phyloP scores from a whole-genome alignment of 139 green algal species.

The Coelastrella sp. region DNA sequence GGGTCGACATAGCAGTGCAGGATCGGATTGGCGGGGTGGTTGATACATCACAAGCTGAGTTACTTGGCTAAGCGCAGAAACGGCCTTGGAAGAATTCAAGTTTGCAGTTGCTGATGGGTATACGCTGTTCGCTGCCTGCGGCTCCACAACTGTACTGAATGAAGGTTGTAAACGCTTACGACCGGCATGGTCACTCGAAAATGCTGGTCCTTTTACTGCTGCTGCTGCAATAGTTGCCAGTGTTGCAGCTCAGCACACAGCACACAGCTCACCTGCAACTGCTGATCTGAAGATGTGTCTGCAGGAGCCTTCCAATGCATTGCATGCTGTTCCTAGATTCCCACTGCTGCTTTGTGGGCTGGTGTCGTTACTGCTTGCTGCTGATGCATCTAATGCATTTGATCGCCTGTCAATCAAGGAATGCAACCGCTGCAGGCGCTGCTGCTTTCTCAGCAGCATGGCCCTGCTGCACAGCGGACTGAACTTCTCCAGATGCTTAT shows the following conservation, averaged over 20 bases:
- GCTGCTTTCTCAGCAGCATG: not conserved
- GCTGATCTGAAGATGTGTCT: constrained; percentile 7
- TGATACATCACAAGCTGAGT: too few relatives aligned
- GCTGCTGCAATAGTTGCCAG: not conserved
- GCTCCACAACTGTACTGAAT: too few relatives aligned
- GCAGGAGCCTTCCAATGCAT: not conserved
- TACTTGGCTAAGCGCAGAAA: not conserved
- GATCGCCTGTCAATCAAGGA: not conserved
- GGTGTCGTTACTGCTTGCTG: not conserved
- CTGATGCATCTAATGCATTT: not conserved
- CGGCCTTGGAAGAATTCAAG: too few relatives aligned
- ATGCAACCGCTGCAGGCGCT: not conserved
- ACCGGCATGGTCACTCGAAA: too few relatives aligned
- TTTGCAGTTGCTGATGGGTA: too few relatives aligned
- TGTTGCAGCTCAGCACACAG: too few relatives aligned
- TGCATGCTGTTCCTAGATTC: not conserved
- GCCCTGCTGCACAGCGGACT: not conserved
- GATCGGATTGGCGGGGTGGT: too few relatives aligned
- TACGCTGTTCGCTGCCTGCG: too few relatives aligned
- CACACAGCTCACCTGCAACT: not conserved
- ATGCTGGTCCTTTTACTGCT: not conserved
- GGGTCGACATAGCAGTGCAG: not conserved
- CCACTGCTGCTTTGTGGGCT: not conserved
- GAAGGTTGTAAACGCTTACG: too few relatives aligned
- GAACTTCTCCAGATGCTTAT: not conserved